These are phyloP conservation scores for Didymella lethalis DNA, from an alignment of 2,329 filamentous ascomycete species.

Conservation along the genomic window DNA sequence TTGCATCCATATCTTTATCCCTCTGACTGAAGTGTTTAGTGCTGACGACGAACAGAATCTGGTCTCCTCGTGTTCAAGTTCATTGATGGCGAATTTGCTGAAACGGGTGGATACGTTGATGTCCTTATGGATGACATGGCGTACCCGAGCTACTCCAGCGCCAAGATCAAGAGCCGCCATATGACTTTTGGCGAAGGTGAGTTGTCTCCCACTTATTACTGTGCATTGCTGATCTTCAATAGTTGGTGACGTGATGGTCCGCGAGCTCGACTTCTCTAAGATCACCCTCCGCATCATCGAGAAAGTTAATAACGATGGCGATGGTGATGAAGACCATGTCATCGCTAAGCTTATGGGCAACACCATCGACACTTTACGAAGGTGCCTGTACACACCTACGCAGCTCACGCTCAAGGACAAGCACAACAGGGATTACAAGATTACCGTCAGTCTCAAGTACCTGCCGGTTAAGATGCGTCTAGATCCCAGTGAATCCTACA, in stretches of 20 bases:
- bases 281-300: slow-evolving; percentile 87
- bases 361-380: slow-evolving; percentile 85
- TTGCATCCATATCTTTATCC: slow-evolving; percentile 29
- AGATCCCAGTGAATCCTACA: slow-evolving; percentile 95
- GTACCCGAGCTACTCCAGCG: slow-evolving; percentile 86
- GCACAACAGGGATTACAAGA: slow-evolving; percentile 76
- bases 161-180: slow-evolving; percentile 72
- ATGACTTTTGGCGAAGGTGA: slow-evolving; percentile 82
- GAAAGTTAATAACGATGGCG: slow-evolving; percentile 75
- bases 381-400: slow-evolving; percentile 92
- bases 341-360: slow-evolving; percentile 84
- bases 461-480: slow-evolving; percentile 93
- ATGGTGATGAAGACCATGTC: slow-evolving; percentile 73
- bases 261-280: slow-evolving; percentile 95
- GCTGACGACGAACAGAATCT: slow-evolving; percentile 69
- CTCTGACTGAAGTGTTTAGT: not conserved
- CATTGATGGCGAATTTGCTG: slow-evolving; percentile 84
- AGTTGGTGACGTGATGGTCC: slow-evolving; percentile 92
- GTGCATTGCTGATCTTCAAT: slow-evolving; percentile 32
- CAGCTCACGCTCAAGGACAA: slow-evolving; percentile 80
- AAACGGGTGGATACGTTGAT: slow-evolving; percentile 79
- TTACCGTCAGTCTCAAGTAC: slow-evolving; percentile 94
- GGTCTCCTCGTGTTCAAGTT: slow-evolving; percentile 95
- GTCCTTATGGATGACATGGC: slow-evolving; percentile 94
- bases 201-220: slow-evolving; percentile 23